Evolutionary conservation across 2,329 filamentous ascomycete species (phyloP), one percentile per base, ranked within the genome.

Genomic region (Pseudovirgaria hyperparasitica): DNA sequence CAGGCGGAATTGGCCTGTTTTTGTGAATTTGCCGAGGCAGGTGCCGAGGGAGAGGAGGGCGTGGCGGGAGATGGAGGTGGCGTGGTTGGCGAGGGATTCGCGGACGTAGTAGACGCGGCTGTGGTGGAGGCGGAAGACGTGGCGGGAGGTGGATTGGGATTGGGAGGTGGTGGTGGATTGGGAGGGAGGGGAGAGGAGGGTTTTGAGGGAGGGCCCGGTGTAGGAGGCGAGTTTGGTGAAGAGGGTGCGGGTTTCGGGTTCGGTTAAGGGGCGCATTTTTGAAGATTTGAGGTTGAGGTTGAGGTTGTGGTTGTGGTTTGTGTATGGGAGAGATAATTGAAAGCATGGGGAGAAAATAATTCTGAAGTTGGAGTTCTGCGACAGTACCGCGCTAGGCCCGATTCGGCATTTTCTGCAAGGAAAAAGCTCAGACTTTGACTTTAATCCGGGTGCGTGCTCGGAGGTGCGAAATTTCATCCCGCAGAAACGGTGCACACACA

Each of bases 211-310:
- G 44, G 71, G 72, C 40, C 86, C 85, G 14, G 82, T 90, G 64
- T 96, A 98, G 55, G 85, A 82, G 32, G 90, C 90, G 21, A 98
- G 73, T 64, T 96, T 93, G 42, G 77, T 72, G 57, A 94, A 92
- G 44, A 94, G 73, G 2, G 79, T 81, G 53, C 76, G 73, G 32
- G 76, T 81, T 59, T 85, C 79, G 48, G 64, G 57, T 54, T 84
- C 84, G 30, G 84, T 90, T 40, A 93, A 72, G 27, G 78, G 72
- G 30, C 84, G 72, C 82, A 92, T 92, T 24, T 44, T 70, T 32
- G 21, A 25, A 7, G 21, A 13, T 14, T 13, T 28, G 25, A 19
- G 19, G 31, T 26, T 14, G n/a, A 12, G 20, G 11, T 23, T 26
- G 27, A 17, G 23, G 19, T 19, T 26, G 29, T 24, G 22, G 25